A percentile compares a stretch with the other conserved stretches of the same genome.
Evolutionary conservation across 768 basidiomycete genomes (phyloP).

Genomic region (Auricularia cornea): DNA sequence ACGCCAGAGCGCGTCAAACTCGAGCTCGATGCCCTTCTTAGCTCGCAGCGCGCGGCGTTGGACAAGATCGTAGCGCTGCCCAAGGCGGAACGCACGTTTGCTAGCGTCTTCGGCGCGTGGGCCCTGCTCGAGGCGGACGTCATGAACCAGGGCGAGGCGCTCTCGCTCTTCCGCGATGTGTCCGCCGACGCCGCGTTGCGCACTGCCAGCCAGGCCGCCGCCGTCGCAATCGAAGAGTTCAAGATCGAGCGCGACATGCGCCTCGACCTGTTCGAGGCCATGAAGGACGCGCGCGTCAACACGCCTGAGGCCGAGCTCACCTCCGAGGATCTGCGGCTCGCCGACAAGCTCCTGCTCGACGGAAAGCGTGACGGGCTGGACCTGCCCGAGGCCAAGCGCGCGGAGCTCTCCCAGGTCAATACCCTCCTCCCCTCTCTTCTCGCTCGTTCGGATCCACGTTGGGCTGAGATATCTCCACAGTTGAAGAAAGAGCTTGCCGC

Average conservation of each 20-base stretch:
- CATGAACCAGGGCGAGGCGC: conserved; percentile 45
- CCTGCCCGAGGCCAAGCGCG: conserved; percentile 56
- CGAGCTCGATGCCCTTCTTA: conserved; percentile 9
- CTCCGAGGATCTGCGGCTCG: conserved; percentile 62
- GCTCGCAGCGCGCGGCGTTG: conserved; percentile 4
- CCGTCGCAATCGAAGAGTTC: conserved; percentile 64
- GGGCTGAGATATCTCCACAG: conserved; percentile 1
- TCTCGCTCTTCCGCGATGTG: conserved; percentile 77
- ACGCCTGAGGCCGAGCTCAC: conserved; percentile 44
- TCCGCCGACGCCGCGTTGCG: conserved; percentile 66
- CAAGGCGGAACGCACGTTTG: not conserved
- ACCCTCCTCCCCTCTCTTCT: not conserved
- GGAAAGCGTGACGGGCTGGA: conserved; percentile 73
- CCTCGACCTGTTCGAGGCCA: conserved; percentile 64
- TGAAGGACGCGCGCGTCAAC: conserved; percentile 62
- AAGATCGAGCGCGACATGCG: conserved; percentile 74
- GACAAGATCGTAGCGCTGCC: conserved; percentile 12
- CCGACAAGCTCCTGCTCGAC: conserved; percentile 75
- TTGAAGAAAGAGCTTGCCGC: conserved; percentile 74
- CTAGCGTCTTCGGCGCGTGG: conserved; percentile 27
- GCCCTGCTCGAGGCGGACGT: conserved; percentile 52
- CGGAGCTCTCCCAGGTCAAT: conserved; percentile 35
- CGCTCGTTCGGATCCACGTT: not conserved
- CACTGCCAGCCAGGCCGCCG: conserved; percentile 70
- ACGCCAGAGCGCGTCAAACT: conserved; percentile 6